Percentiles rank a stretch among this genome's conserved stretches.
phyloP scores from a whole-genome alignment of 139 green algal species.

The Chlorella sp. region DNA sequence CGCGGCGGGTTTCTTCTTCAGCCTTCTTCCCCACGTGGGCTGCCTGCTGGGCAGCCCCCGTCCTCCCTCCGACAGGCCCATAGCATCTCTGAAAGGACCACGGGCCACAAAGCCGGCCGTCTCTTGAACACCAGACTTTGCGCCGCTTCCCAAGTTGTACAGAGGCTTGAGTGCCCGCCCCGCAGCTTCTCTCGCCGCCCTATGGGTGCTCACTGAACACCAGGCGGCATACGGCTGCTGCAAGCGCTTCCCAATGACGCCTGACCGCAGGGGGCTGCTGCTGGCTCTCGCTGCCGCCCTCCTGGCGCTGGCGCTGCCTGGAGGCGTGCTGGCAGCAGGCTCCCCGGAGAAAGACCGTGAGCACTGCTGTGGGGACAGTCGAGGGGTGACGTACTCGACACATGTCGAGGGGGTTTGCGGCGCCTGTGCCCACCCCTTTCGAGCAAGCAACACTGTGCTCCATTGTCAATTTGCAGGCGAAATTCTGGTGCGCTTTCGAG shows the following conservation, averaged over 20 bases:
- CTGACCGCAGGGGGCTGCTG: not conserved
- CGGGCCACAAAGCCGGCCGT: too few relatives aligned
- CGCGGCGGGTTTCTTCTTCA: too few relatives aligned
- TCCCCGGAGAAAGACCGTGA: slow-evolving; percentile 25
- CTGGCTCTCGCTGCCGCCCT: not conserved
- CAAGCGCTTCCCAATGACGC: not conserved
- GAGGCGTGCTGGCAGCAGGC: not conserved
- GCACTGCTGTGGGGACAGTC: not conserved
- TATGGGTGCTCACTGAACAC: too few relatives aligned
- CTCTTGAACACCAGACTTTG: too few relatives aligned
- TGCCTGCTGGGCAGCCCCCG: too few relatives aligned
- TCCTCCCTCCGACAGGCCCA: too few relatives aligned
- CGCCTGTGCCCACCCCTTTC: not conserved
- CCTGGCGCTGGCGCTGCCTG: not conserved
- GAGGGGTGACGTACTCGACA: not conserved
- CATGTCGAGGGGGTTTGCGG: not conserved
- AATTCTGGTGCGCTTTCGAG: slow-evolving; percentile 17
- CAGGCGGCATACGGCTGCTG: too few relatives aligned
- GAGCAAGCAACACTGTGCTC: not conserved
- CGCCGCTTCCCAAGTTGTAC: too few relatives aligned
- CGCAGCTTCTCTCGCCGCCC: too few relatives aligned
- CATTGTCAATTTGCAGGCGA: not conserved
- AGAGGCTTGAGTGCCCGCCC: too few relatives aligned
- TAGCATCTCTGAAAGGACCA: too few relatives aligned
- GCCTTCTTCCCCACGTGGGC: too few relatives aligned